A percentile compares a stretch with the other conserved stretches of the same genome.
Evolutionary conservation across 345 rosid genomes (phyloP).

Genomic region (Eucalyptus tenuipes): DNA sequence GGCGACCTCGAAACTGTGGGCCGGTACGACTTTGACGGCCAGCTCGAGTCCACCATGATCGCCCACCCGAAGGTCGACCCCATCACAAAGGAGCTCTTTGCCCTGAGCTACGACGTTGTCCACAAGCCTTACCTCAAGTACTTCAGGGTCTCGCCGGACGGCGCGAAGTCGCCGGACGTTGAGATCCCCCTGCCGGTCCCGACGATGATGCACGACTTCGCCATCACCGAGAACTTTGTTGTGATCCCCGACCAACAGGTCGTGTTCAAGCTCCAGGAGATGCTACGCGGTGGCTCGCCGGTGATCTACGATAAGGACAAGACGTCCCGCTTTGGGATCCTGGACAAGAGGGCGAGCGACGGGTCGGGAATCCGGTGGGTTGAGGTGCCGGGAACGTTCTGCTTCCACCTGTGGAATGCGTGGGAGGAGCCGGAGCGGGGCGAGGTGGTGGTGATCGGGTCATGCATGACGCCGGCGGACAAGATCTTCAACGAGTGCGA

Average conservation of each 20-base stretch:
- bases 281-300: constrained; percentile 85
- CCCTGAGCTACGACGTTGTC: constrained; percentile 72
- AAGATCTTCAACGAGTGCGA: constrained; percentile 6
- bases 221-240: constrained; percentile 74
- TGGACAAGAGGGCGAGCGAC: constrained; percentile 28
- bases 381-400: constrained; percentile 65
- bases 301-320: constrained; percentile 67
- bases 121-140: constrained; percentile 69
- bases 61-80: constrained; percentile 93
- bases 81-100: constrained; percentile 45
- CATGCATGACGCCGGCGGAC: constrained; percentile 6
- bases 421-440: constrained; percentile 81
- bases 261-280: constrained; percentile 77
- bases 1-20: constrained; percentile 76
- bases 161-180: constrained; percentile 63
- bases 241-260: constrained; percentile 91
- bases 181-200: constrained; percentile 61
- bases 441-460: constrained; percentile 53
- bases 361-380: constrained; percentile 59
- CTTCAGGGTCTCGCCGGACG: constrained; percentile 53
- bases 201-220: constrained; percentile 93
- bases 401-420: constrained; percentile 91
- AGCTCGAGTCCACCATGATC: constrained; percentile 61
- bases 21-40: constrained; percentile 46
- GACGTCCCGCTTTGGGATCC: constrained; percentile 62